Conservation (phyloP, 331 rosid genomes). For the Quercus tomentella region DNA sequence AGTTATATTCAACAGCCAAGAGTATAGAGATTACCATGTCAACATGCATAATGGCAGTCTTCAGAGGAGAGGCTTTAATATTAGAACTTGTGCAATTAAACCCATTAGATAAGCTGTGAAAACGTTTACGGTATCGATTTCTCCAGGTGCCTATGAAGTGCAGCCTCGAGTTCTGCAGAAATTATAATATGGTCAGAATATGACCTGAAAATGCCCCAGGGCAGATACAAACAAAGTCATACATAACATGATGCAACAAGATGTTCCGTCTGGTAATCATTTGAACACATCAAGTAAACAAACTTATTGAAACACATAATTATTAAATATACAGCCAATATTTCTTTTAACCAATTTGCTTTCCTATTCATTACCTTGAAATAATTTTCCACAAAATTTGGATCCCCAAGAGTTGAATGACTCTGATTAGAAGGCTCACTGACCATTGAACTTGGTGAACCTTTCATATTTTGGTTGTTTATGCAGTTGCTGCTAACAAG, state of each 20-base stretch:
- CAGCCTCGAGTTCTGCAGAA: conserved; percentile 75
- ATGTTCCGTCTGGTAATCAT: neutral
- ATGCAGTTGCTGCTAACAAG: conserved; percentile 36
- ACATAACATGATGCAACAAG: neutral
- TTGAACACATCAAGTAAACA: neutral
- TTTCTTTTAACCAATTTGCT: neutral
- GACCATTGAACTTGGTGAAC: conserved; percentile 30
- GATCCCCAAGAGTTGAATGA: conserved; percentile 71
- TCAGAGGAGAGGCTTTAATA: conserved; percentile 25
- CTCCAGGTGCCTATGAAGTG: conserved; percentile 98
- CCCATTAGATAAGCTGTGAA: conserved; percentile 42
- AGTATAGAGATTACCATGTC: conserved; percentile 65
- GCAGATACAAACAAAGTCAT: neutral
- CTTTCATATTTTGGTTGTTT: conserved; percentile 23
- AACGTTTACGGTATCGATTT: conserved; percentile 77
- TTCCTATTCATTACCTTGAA: conserved; percentile 64
- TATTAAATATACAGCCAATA: neutral
- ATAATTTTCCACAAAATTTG: conserved; percentile 88
- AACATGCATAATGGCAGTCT: conserved; percentile 57
- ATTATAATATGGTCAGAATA: conserved; percentile 23
- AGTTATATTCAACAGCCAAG: conserved; percentile 11
- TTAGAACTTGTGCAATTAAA: conserved; percentile 31
- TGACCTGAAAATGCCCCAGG: conserved; percentile 12
- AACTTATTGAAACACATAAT: neutral
- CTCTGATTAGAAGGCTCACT: conserved; percentile 41